Evolutionary conservation across 1,139 yeast genomes (phyloP).

Genomic region (Waltiozyma sp.): DNA sequence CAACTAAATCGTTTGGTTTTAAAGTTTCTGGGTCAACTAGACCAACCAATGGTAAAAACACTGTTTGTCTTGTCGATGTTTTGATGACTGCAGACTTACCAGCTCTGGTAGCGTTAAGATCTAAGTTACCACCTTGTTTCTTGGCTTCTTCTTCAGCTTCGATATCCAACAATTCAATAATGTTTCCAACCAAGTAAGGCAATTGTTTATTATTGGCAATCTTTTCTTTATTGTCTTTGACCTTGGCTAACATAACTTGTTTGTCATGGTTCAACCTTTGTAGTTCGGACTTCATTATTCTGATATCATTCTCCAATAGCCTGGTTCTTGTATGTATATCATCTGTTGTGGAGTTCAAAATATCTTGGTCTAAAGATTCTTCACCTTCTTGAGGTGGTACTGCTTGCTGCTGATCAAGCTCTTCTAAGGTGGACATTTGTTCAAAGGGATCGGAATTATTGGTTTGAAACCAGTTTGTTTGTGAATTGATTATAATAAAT

Average conservation of each 20-base stretch:
- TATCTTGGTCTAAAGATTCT: slow-evolving; percentile 67
- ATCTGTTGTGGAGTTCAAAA: slow-evolving; percentile 63
- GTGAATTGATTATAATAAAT: too few relatives aligned
- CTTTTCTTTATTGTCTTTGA: slow-evolving; percentile 93
- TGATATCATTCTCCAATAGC: slow-evolving; percentile 87
- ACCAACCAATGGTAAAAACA: slow-evolving; percentile 91
- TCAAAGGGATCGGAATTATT: background rate
- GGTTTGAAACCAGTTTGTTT: too few relatives aligned
- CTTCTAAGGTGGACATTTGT: slow-evolving; percentile 59
- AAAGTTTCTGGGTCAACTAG: slow-evolving; percentile 79
- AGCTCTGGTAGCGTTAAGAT: slow-evolving; percentile 78
- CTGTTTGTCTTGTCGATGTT: slow-evolving; percentile 95
- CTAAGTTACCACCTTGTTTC: slow-evolving; percentile 87
- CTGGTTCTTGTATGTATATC: slow-evolving; percentile 83
- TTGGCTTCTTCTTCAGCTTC: slow-evolving; percentile 67
- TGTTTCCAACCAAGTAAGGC: slow-evolving; percentile 96
- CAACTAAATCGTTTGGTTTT: slow-evolving; percentile 94
- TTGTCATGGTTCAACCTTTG: slow-evolving; percentile 89
- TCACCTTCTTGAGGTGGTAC: slow-evolving; percentile 28
- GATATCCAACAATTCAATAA: slow-evolving; percentile 85
- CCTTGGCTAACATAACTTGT: slow-evolving; percentile 84
- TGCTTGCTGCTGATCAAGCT: slow-evolving; percentile 39
- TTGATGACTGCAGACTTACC: slow-evolving; percentile 98
- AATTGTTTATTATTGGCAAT: slow-evolving; percentile 91
- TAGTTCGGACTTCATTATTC: slow-evolving; percentile 87